Evolutionary conservation across 352 stramenopile genomes (phyloP).

Genomic region (Blastocystis sp.): DNA sequence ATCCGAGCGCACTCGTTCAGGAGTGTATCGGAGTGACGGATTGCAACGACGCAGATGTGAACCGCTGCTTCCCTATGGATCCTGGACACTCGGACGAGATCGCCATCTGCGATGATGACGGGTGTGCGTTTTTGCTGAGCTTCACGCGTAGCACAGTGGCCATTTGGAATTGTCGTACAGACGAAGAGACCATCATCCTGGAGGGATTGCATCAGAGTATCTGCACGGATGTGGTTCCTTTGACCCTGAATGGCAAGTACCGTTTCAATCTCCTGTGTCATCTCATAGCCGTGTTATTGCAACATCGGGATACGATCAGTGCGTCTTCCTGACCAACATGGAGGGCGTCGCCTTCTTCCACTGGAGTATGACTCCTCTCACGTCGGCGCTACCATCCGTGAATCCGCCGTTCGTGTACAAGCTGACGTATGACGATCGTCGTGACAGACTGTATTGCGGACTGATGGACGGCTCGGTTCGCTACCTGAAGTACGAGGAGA

Average conservation of each 20-base stretch:
- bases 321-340: neutral
- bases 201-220: constrained; percentile 22
- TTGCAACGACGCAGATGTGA: constrained; percentile 28
- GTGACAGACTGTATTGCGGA: constrained; percentile 19
- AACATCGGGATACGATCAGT: constrained; percentile 26
- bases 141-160: neutral
- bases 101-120: constrained; percentile 34
- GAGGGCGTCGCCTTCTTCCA: neutral
- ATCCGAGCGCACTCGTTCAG: neutral
- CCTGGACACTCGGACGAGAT: neutral
- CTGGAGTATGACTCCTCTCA: constrained; percentile 29
- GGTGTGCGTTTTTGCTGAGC: neutral
- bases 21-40: neutral
- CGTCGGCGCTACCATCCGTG: neutral
- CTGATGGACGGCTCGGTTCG: constrained; percentile 29
- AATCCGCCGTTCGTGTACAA: constrained; percentile 35
- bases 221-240: constrained; percentile 5
- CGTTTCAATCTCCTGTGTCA: neutral
- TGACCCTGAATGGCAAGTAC: neutral
- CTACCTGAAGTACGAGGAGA: neutral
- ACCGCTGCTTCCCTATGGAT: neutral
- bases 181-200: constrained; percentile 2
- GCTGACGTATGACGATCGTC: neutral
- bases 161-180: neutral
- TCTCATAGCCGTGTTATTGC: neutral